Conservation (phyloP, 495 filamentous ascomycete species). For the Xylaria acuta region DNA sequence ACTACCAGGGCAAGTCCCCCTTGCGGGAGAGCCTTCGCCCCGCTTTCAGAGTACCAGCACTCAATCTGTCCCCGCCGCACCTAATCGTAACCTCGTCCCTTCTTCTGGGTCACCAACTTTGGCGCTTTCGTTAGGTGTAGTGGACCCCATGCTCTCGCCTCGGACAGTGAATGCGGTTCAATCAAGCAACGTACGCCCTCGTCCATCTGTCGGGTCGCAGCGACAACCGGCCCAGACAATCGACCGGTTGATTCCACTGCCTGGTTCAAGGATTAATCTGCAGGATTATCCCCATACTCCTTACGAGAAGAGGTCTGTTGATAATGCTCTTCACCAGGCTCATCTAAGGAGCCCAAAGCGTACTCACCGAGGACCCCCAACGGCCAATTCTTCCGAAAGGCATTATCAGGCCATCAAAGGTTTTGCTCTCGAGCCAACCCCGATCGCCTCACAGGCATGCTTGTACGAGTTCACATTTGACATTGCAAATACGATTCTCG, state of each 20-base stretch:
- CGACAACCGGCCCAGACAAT: constrained; percentile 4
- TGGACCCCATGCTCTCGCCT: constrained; percentile 3
- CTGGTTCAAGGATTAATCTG: constrained; percentile 28
- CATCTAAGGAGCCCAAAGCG: constrained; percentile 62
- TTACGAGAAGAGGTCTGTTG: constrained; percentile 52
- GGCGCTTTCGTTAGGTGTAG: background rate
- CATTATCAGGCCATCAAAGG: constrained; percentile 56
- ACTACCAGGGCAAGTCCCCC: background rate
- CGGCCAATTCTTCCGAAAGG: constrained; percentile 38
- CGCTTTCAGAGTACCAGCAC: background rate
- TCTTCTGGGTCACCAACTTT: background rate
- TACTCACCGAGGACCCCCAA: constrained; percentile 33
- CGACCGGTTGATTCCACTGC: constrained; percentile 44
- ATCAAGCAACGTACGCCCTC: constrained; percentile 6
- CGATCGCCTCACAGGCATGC: constrained; percentile 38
- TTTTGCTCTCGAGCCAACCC: constrained; percentile 50
- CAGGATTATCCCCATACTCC: constrained; percentile 47
- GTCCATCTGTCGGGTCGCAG: background rate
- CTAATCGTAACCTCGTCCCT: background rate
- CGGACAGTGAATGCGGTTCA: background rate
- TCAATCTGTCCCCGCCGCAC: background rate
- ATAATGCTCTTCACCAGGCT: constrained; percentile 62
- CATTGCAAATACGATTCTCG: constrained; percentile 42
- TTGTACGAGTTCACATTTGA: constrained; percentile 44
- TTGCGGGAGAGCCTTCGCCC: constrained; percentile 3